Conservation (phyloP, 305 asterid genomes). For the Solanum hybrid region DNA sequence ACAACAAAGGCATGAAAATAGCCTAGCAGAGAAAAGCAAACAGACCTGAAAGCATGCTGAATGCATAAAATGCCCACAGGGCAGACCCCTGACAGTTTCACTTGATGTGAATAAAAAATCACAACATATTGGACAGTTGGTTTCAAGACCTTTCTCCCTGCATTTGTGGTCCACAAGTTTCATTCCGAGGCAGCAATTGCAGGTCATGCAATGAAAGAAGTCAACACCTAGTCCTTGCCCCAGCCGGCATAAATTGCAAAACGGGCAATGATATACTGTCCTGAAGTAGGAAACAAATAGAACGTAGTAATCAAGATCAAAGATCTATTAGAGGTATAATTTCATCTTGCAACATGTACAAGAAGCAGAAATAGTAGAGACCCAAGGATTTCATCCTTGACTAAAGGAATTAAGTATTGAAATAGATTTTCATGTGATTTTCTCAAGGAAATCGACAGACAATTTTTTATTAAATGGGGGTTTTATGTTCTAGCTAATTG, state of each 20-base stretch:
- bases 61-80: conserved; percentile 98
- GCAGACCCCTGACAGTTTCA: conserved; percentile 83
- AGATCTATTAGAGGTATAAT: neutral
- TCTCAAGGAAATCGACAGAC: neutral
- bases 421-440: neutral
- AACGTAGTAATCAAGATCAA: neutral
- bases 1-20: neutral
- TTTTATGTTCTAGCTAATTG: neutral
- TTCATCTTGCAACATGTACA: neutral
- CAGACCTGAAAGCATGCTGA: conserved; percentile 97
- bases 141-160: conserved; percentile 93
- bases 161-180: conserved; percentile 80
- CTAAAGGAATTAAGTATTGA: neutral
- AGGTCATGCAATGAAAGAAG: conserved; percentile 95
- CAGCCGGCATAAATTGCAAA: conserved; percentile 92
- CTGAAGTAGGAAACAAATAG: conserved; percentile 30
- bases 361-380: neutral
- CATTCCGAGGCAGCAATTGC: conserved; percentile 88
- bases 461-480: neutral
- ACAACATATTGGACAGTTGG: conserved; percentile 94
- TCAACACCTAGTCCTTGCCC: conserved; percentile 92
- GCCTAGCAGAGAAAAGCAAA: neutral
- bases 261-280: conserved; percentile 93
- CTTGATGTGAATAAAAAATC: conserved; percentile 93
- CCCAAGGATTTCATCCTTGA: neutral